phyloP scores from a whole-genome alignment of 176 grass and related monocot genomes.

The Lolium perenne region DNA sequence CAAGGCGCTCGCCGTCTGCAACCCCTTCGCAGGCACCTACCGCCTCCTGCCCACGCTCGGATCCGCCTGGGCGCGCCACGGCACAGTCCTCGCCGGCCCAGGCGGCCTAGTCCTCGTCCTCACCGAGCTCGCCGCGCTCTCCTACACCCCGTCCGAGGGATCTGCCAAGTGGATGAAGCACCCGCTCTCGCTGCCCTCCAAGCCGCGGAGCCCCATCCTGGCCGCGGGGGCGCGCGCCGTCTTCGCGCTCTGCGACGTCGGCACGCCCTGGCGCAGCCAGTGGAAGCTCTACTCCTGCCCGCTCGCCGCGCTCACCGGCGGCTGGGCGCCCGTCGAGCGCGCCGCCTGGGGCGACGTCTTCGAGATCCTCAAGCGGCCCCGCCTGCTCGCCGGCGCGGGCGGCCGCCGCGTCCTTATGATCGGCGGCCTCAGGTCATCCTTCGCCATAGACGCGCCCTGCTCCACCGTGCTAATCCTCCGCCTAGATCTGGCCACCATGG shows the following conservation, averaged over 20 bases:
- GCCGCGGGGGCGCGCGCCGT: conserved; percentile 62
- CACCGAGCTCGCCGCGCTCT: conserved; percentile 88
- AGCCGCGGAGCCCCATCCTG: conserved; percentile 90
- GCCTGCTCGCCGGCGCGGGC: conserved; percentile 68
- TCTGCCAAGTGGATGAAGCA: conserved; percentile 84
- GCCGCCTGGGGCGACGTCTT: conserved; percentile 82
- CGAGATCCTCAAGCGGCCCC: conserved; percentile 91
- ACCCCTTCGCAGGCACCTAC: conserved; percentile 77
- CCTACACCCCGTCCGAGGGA: conserved; percentile 60
- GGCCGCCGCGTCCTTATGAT: conserved; percentile 90
- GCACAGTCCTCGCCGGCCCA: conserved; percentile 89
- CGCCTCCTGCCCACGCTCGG: conserved; percentile 85
- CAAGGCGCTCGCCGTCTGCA: conserved; percentile 92
- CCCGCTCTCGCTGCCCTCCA: conserved; percentile 86
- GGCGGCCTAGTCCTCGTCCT: conserved; percentile 73
- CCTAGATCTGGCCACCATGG: conserved; percentile 86
- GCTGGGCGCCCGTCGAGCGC: conserved; percentile 80
- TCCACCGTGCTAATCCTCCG: conserved; percentile 94
- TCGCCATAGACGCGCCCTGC: conserved; percentile 80
- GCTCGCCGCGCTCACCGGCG: conserved; percentile 60
- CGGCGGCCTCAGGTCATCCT: conserved; percentile 84
- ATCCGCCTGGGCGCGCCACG: conserved; percentile 98
- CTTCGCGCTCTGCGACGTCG: conserved; percentile 92
- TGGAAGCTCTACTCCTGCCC: conserved; percentile 98
- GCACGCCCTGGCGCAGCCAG: conserved; percentile 93